Conservation (phyloP, 352 stramenopile genomes). For the Phytophthora pisi region DNA sequence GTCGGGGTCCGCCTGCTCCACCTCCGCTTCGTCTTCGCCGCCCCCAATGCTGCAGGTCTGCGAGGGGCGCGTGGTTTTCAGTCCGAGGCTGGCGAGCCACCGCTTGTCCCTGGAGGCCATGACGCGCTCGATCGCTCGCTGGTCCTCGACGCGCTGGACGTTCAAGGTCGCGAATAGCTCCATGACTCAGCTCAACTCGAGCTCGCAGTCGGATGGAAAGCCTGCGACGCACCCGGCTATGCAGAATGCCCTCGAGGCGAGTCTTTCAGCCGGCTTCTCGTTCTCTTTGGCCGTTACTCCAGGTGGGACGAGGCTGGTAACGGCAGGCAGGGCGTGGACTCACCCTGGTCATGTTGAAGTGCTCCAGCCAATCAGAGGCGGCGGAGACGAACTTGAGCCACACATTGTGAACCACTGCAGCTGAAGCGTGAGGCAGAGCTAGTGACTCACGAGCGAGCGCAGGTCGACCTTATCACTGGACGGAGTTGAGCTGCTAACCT, state of each 20-base stretch:
- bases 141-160: slow-evolving; percentile 34
- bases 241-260: slow-evolving; percentile 12
- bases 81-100: slow-evolving; percentile 38
- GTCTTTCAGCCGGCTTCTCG: slow-evolving; percentile 15
- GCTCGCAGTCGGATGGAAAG: slow-evolving; percentile 2
- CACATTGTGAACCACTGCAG: slow-evolving; percentile 1
- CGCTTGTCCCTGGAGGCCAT: slow-evolving; percentile 39
- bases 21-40: slow-evolving; percentile 10
- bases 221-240: slow-evolving; percentile 3
- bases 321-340: slow-evolving; percentile 5
- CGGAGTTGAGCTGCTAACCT: not conserved
- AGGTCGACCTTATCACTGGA: slow-evolving; percentile 5
- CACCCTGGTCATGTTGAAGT: slow-evolving; percentile 26
- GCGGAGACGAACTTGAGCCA: not conserved
- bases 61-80: slow-evolving; percentile 16
- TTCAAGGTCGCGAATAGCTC: slow-evolving; percentile 48
- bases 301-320: slow-evolving; percentile 30
- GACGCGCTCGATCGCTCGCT: slow-evolving; percentile 36
- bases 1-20: slow-evolving; percentile 48
- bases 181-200: slow-evolving; percentile 22
- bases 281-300: slow-evolving; percentile 33
- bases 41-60: slow-evolving; percentile 8
- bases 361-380: slow-evolving; percentile 22
- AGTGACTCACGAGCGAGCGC: not conserved
- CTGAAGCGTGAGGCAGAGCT: not conserved